Conservation (phyloP, 225 moss, liverwort and hornwort species). For the Polytrichum commune region DNA sequence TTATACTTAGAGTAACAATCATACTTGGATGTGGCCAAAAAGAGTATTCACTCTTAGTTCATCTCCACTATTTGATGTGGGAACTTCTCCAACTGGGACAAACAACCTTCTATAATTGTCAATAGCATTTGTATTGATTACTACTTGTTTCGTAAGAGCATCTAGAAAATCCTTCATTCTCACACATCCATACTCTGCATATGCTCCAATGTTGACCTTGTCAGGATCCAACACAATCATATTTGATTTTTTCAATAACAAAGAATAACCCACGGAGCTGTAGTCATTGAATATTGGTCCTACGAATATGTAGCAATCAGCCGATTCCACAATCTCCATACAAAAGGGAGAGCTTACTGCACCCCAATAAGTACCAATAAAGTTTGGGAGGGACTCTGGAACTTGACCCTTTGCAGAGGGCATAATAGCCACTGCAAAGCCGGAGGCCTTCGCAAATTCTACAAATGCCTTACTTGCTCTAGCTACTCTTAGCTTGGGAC, state of each 20-base stretch:
- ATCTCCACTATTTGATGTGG: constrained; percentile 16
- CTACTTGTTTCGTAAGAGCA: constrained; percentile 30
- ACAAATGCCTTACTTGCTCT: constrained; percentile 40
- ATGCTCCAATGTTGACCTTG: constrained; percentile 34
- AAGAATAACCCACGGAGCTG: constrained; percentile 62
- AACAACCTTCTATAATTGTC: constrained; percentile 47
- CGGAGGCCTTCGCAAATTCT: constrained; percentile 46
- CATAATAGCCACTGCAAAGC: constrained; percentile 64
- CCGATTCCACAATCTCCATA: constrained; percentile 58
- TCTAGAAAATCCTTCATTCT: constrained; percentile 52
- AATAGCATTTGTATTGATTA: constrained; percentile 45
- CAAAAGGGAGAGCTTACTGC: constrained; percentile 60
- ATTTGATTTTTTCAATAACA: constrained; percentile 39
- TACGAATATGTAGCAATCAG: constrained; percentile 59
- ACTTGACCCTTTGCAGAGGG: constrained; percentile 62
- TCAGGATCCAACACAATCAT: constrained; percentile 56
- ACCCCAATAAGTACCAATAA: constrained; percentile 76
- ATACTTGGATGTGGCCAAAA: constrained; percentile 48
- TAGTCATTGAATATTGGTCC: constrained; percentile 71
- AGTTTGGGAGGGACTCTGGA: constrained; percentile 42
- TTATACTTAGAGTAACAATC: background rate
- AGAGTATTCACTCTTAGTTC: constrained; percentile 44
- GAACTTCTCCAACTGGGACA: constrained; percentile 35
- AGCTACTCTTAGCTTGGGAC: constrained; percentile 49
- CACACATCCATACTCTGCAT: constrained; percentile 54